phyloP scores from a whole-genome alignment of 2,329 filamentous ascomycete genomes.

The Colletotrichum brevisporum region DNA sequence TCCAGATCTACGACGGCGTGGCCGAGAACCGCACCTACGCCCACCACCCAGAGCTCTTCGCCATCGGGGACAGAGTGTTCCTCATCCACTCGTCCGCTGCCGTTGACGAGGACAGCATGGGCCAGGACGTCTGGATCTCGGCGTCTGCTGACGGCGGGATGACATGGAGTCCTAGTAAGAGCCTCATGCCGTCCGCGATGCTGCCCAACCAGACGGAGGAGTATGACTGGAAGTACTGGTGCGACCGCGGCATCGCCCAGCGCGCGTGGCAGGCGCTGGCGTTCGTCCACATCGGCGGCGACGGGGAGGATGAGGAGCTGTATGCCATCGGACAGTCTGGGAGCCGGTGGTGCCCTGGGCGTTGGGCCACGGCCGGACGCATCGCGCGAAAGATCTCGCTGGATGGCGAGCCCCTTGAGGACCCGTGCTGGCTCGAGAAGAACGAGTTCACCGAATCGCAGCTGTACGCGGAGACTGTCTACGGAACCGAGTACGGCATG shows the following conservation, averaged over 20 bases:
- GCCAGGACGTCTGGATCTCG: constrained; percentile 45
- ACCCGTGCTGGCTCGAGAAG: constrained; percentile 45
- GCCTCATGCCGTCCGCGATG: constrained; percentile 44
- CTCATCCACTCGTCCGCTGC: constrained; percentile 44
- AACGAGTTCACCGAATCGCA: constrained; percentile 41
- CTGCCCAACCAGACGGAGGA: constrained; percentile 45
- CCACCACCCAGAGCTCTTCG: constrained; percentile 45
- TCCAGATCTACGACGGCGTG: constrained; percentile 44
- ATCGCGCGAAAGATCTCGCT: constrained; percentile 39
- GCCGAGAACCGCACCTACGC: constrained; percentile 44
- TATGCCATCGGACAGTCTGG: constrained; percentile 43
- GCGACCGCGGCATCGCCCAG: constrained; percentile 43
- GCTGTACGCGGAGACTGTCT: constrained; percentile 41
- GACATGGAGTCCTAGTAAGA: constrained; percentile 41
- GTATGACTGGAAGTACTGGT: constrained; percentile 45
- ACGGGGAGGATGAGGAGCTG: constrained; percentile 24
- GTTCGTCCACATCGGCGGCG: constrained; percentile 28
- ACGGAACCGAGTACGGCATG: constrained; percentile 44
- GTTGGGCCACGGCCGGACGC: constrained; percentile 40
- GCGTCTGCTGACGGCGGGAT: constrained; percentile 42
- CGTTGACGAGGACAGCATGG: constrained; percentile 47
- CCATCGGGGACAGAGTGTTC: constrained; percentile 40
- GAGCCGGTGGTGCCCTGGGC: constrained; percentile 35
- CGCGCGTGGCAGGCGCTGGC: constrained; percentile 41
- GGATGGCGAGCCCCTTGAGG: constrained; percentile 37